Conservation (phyloP, 495 filamentous ascomycete genomes). For the Penicillium samsonianum region DNA sequence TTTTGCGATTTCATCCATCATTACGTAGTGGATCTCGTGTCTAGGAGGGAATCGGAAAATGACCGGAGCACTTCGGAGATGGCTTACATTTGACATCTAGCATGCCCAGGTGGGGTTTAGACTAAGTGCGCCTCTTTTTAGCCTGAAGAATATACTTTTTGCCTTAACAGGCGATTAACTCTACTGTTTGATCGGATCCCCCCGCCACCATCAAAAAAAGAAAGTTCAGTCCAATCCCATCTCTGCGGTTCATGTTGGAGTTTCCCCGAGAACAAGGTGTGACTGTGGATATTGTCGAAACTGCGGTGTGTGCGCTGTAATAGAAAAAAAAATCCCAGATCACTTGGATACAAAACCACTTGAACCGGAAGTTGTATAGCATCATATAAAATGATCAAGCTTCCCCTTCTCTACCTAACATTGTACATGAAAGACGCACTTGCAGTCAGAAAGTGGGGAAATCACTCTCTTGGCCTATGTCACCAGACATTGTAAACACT, state of each 20-base stretch:
- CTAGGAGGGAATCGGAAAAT: neutral
- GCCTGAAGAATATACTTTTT: constrained; percentile 3
- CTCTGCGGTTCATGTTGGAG: constrained; percentile 8
- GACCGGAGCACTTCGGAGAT: constrained; percentile 18
- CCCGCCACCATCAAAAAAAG: constrained; percentile 21
- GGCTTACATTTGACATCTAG: neutral
- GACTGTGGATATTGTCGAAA: constrained; percentile 6
- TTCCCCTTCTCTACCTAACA: constrained; percentile 13
- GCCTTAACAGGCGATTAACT: constrained; percentile 8
- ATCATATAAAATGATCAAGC: constrained; percentile 20
- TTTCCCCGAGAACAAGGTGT: constrained; percentile 3
- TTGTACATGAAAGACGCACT: constrained; percentile 14
- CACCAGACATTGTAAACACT: constrained; percentile 15
- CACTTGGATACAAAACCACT: neutral
- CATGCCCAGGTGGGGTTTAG: no score
- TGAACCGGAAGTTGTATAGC: neutral
- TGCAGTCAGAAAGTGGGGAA: constrained; percentile 29
- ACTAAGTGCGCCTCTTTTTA: constrained; percentile 7
- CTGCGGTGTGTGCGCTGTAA: constrained; percentile 34
- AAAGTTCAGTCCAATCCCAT: constrained; percentile 13
- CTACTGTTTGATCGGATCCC: constrained; percentile 19
- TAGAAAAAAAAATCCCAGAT: neutral
- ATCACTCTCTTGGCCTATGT: constrained; percentile 26
- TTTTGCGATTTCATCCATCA: neutral
- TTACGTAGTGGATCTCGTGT: constrained; percentile 11